Conservation (phyloP, 345 rosid genomes). For the Arabidopsis suecica region DNA sequence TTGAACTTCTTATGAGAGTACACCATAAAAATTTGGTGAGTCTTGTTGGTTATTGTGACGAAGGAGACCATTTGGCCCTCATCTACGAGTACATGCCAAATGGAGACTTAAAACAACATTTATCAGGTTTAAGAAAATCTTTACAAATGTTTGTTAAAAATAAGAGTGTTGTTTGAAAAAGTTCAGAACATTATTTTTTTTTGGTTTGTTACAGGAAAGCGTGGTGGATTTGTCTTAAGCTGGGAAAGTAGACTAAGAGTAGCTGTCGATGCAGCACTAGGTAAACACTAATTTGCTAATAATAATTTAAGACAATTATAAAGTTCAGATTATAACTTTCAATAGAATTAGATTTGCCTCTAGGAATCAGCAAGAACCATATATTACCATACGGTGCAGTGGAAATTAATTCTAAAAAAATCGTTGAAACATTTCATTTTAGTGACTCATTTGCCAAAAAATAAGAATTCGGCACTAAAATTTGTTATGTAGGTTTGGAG, state of each 20-base stretch:
- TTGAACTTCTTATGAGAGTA: conserved; percentile 49
- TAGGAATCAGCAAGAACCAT: neutral
- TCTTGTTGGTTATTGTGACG: conserved; percentile 51
- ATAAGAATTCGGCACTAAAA: too few species aligned
- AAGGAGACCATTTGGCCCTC: conserved; percentile 44
- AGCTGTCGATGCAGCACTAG: conserved; percentile 18
- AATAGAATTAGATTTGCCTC: neutral
- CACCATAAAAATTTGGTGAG: conserved; percentile 50
- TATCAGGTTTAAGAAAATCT: conserved; percentile 20
- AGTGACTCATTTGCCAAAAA: neutral
- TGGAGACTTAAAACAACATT: conserved; percentile 36
- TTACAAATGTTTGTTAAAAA: too few species aligned
- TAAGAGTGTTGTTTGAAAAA: too few species aligned
- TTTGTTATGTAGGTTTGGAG: neutral
- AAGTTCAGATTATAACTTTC: neutral
- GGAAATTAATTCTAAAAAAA: neutral
- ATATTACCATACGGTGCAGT: neutral
- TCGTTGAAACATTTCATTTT: neutral
- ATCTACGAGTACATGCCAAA: conserved; percentile 55
- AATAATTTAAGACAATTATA: too few species aligned
- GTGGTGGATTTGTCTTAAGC: conserved; percentile 3
- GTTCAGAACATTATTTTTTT: too few species aligned
- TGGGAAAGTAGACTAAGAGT: conserved; percentile 25
- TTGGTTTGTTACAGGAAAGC: conserved; percentile 12
- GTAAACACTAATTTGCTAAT: neutral